Base-by-base conservation (phyloP, 2,329 filamentous ascomycete genomes). In the Diaporthe longicolla region DNA sequence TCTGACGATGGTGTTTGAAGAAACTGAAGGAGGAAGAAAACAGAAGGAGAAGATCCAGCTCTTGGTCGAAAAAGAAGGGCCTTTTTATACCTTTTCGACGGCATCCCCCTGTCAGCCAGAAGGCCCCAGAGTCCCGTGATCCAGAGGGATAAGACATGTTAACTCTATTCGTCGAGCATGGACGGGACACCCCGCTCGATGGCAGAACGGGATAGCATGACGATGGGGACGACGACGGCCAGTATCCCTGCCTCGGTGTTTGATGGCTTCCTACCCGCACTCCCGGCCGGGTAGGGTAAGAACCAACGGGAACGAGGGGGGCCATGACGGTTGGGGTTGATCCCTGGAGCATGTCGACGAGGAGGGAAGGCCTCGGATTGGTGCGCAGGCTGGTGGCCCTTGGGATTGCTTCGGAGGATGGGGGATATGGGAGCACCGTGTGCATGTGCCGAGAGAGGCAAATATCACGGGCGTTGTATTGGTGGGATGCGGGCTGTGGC, bases 1-100 rank as follows among this genome's bases (percentile, higher is more conserved):
- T 70, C 73, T 76, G 75, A 71, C 70, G 75, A 61, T 63, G 72
- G 71, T 73, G 70, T 76, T 74, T 76, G 77, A 69, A 77, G 77
- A 79, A 74, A 77, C 79, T 79, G 78, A 77, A 77, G 77, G 79
- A 80, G 77, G 77, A 84, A 82, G 83, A 83, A 84, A 87, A 87
- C 87, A 85, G 84, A 89, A 86, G 85, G 89, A 87, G 84, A 85
- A 89, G 82, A 84, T 81, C 81, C 73, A 76, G 76, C 78, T 79
- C 79, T 79, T 83, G 81, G 79, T 82, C 78, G 85, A 87, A 83
- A 83, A 88, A 83, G 82, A 83, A 81, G 79, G 80, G 81, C 83
- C 89, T 84, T 91, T 92, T 92, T 92, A 92, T 92, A 92, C 85
- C 87, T 89, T 86, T 89, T 81, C 80, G 75, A 75, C 77, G 78